Evolutionary conservation across 768 basidiomycete genomes (phyloP).

Genomic region (Vishniacozyma victoriae): DNA sequence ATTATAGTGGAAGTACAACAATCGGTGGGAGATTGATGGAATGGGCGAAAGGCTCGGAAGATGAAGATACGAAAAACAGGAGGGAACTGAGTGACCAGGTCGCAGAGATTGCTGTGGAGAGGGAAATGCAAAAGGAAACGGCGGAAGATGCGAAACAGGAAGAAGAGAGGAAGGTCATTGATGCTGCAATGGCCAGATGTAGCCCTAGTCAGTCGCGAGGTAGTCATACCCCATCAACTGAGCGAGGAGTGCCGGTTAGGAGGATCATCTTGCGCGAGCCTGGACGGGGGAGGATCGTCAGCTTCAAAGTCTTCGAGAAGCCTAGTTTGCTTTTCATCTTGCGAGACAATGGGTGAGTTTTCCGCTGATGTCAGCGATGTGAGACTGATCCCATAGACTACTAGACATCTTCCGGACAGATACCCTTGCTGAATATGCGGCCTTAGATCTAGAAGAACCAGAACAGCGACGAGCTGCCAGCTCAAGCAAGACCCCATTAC

Average conservation of each 20-base stretch:
- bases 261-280: slow-evolving; percentile 19
- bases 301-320: slow-evolving; percentile 19
- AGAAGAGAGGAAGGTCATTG: slow-evolving; percentile 22
- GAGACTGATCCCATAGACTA: slow-evolving; percentile 8
- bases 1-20: slow-evolving; percentile 9
- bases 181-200: slow-evolving; percentile 16
- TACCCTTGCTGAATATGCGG: slow-evolving; percentile 2
- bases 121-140: slow-evolving; percentile 34
- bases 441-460: slow-evolving; percentile 13
- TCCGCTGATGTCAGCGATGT: background rate
- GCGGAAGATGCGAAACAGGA: slow-evolving; percentile 22
- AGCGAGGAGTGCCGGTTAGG: background rate
- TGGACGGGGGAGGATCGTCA: slow-evolving; percentile 22
- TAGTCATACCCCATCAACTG: background rate
- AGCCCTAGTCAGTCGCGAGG: too few species aligned
- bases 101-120: slow-evolving; percentile 31
- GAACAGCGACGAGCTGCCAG: slow-evolving; percentile 5
- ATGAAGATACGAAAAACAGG: slow-evolving; percentile 3
- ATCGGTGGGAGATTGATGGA: slow-evolving; percentile 9
- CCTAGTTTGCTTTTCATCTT: slow-evolving; percentile 15
- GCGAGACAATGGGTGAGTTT: slow-evolving; percentile 31
- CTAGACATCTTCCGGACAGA: slow-evolving; percentile 25
- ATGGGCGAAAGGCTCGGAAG: slow-evolving; percentile 9
- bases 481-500: slow-evolving; percentile 6
- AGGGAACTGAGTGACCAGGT: slow-evolving; percentile 21